These are phyloP conservation scores for Calvatia gigantea DNA, from an alignment of 768 basidiomycete genomes.

Conservation along the genomic window DNA sequence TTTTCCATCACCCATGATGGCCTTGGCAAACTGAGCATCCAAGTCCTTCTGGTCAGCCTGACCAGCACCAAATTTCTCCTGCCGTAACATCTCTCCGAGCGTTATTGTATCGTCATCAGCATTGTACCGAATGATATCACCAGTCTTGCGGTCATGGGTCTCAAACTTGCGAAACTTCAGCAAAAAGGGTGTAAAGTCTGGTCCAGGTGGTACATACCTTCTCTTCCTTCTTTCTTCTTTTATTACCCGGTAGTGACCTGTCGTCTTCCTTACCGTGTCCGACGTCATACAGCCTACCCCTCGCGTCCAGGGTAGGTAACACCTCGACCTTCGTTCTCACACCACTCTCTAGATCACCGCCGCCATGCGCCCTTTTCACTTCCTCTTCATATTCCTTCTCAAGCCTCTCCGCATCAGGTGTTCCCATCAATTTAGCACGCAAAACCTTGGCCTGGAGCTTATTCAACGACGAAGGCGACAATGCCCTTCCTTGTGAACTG, in stretches of 20 bases:
- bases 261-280: constrained; percentile 72
- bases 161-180: constrained; percentile 53
- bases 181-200: constrained; percentile 2
- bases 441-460: constrained; percentile 91
- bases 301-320: constrained; percentile 83
- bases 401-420: constrained; percentile 70
- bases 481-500: constrained; percentile 36
- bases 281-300: constrained; percentile 86
- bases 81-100: constrained; percentile 87
- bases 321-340: constrained; percentile 71
- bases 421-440: constrained; percentile 83
- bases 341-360: constrained; percentile 33
- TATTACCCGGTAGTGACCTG: constrained; percentile 56
- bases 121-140: constrained; percentile 85
- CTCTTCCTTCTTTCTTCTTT: constrained; percentile 69
- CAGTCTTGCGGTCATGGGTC: constrained; percentile 86
- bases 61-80: constrained; percentile 89
- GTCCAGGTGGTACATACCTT: constrained; percentile 40
- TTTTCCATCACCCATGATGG: constrained; percentile 84
- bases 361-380: constrained; percentile 44
- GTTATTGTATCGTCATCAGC: constrained; percentile 87
- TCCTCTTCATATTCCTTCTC: constrained; percentile 86
- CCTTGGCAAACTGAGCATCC: constrained; percentile 84
- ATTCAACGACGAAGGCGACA: constrained; percentile 82
- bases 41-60: constrained; percentile 88